phyloP scores from a whole-genome alignment of 495 filamentous ascomycete genomes.

The Penicillium canariense region DNA sequence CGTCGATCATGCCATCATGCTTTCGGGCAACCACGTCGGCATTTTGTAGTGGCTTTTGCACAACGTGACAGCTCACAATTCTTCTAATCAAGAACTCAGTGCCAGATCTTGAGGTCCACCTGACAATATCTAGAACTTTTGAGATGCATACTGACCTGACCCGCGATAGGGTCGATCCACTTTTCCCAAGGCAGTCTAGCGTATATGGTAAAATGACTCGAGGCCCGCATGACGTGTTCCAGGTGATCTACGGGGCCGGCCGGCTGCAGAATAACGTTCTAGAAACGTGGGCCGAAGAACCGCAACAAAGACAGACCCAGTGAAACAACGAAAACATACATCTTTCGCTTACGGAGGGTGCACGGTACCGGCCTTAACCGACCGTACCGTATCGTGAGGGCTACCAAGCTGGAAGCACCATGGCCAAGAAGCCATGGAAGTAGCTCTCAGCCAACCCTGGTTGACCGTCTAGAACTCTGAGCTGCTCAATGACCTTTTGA shows the following conservation, averaged over 20 bases:
- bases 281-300: too few species aligned
- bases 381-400: background rate
- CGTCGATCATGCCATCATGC: constrained; percentile 7
- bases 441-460: background rate
- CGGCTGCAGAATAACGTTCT: background rate
- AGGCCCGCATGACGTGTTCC: background rate
- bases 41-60: background rate
- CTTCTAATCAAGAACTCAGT: too few species aligned
- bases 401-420: background rate
- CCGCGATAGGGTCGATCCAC: too few species aligned
- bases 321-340: too few species aligned
- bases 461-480: background rate
- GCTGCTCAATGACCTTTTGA: background rate
- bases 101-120: too few species aligned
- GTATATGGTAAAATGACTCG: background rate
- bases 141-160: background rate
- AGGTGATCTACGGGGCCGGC: background rate
- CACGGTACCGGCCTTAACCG: too few species aligned
- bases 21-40: background rate
- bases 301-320: too few species aligned
- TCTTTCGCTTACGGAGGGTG: too few species aligned
- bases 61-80: background rate
- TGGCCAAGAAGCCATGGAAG: background rate
- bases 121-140: too few species aligned
- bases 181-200: too few species aligned